phyloP scores from a whole-genome alignment of 805 yeast species.

The Cyberlindnera maritima region DNA sequence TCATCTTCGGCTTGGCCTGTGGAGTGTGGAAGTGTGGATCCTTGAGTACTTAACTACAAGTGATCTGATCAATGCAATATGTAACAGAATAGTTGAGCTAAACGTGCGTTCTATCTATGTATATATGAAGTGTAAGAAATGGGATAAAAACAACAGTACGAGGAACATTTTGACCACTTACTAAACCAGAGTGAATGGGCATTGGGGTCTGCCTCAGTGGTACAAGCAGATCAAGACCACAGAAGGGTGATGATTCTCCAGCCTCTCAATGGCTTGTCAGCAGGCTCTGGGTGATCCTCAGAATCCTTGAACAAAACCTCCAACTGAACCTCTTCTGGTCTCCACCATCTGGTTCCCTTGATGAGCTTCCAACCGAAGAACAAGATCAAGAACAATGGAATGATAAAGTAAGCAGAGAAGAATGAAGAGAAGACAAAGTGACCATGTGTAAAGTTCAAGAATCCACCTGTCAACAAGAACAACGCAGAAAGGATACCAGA shows the following conservation, averaged over 20 bases:
- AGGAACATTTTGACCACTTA: no score
- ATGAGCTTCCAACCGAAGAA: slow-evolving; percentile 34
- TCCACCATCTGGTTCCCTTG: slow-evolving; percentile 32
- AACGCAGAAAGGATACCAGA: slow-evolving; percentile 28
- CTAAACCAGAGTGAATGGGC: slow-evolving; percentile 23
- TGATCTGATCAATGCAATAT: no score
- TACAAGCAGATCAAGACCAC: slow-evolving; percentile 17
- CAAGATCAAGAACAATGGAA: slow-evolving; percentile 30
- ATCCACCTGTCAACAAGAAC: slow-evolving; percentile 36
- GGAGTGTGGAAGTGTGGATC: no score
- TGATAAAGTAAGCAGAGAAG: slow-evolving; percentile 21
- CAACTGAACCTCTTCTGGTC: slow-evolving; percentile 41
- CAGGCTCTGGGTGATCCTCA: slow-evolving; percentile 31
- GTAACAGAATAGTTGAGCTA: no score
- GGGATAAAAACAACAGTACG: background rate
- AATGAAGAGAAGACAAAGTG: slow-evolving; percentile 22
- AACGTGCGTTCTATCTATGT: no score
- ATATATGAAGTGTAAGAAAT: no score
- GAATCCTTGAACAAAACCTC: slow-evolving; percentile 31
- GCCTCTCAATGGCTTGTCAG: slow-evolving; percentile 17
- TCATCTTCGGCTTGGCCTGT: no score
- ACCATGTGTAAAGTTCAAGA: slow-evolving; percentile 33
- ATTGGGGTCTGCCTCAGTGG: no score
- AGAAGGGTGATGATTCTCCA: slow-evolving; percentile 21
- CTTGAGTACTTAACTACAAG: no score